phyloP scores from a whole-genome alignment of 257 asterid species.

The Marsdenia floribunda region DNA sequence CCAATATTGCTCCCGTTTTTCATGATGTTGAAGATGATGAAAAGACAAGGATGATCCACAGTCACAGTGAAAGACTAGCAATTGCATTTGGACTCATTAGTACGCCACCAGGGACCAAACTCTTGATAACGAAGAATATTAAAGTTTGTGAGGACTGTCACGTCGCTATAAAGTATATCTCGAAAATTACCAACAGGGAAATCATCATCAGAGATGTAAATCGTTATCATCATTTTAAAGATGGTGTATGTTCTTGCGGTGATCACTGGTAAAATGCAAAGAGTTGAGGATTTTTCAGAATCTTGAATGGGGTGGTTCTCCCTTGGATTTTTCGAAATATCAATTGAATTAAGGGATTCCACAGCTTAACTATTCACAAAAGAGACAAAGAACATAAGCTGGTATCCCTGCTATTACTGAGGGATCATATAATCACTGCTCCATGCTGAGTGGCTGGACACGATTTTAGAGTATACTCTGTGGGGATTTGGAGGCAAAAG shows the following conservation, averaged over 20 bases:
- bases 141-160: conserved; percentile 68
- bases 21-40: conserved; percentile 63
- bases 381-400: background rate
- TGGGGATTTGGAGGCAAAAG: background rate
- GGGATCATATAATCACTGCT: background rate
- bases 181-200: conserved; percentile 44
- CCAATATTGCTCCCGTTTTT: conserved; percentile 44
- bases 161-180: conserved; percentile 45
- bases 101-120: conserved; percentile 48
- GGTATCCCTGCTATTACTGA: background rate
- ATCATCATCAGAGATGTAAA: conserved; percentile 56
- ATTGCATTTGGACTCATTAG: conserved; percentile 55
- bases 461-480: background rate
- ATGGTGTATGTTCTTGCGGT: conserved; percentile 49
- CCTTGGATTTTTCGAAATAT: background rate
- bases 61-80: conserved; percentile 64
- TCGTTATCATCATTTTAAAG: conserved; percentile 59
- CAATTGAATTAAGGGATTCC: background rate
- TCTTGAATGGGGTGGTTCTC: background rate
- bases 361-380: background rate
- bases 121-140: conserved; percentile 48
- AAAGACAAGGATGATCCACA: conserved; percentile 37
- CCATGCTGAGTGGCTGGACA: background rate
- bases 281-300: background rate
- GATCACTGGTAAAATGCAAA: conserved; percentile 44